Base-by-base conservation (phyloP, 768 basidiomycete genomes). In the Nevesoporus exiguus region DNA sequence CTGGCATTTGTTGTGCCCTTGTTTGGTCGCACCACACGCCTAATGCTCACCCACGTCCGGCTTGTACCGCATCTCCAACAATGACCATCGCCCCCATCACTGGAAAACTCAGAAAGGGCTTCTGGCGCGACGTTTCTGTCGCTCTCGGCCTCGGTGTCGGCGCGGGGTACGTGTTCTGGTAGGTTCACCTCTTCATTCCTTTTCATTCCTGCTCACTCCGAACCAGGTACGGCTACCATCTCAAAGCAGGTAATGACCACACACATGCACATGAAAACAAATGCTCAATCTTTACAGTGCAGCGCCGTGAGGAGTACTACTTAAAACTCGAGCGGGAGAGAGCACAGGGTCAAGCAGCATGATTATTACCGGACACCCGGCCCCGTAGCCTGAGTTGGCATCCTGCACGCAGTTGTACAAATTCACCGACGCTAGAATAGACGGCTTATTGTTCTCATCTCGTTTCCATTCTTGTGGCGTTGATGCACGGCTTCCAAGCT, bases 1-100 rank as follows among this genome's bases (percentile, higher is more conserved):
- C 58, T 55, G 56, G 55, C 47, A 45, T 56, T 72, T 71, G 65
- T 66, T 69, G 65, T 67, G 64, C 40, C 55, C 55, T 66, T 69
- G 63, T 72, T 66, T 66, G 68, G 67, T 53, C 57, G 31, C 55
- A 54, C 45, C 52, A 49, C 59, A 43, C 45, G 36, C 46, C 15
- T 34, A 40, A 34, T 25, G 22, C 29, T 13, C 30, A 9, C 19
- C 37, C 47, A 40, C 57, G 11, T 63, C 69, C 67, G 71, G 60
- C 61, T 63, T 57, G 51, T 47, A 68, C 68, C 67, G 63, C 62
- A 61, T 53, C 50, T 33, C 60, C 59, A n/a, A 39, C 61, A 55
- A 93, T 93, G 90, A 71, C 90, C 66, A 88, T 96, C 70, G 86
- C 90, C 57, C 93, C 93, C 63, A 93, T 96, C 73, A 89, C 89